phyloP scores from a whole-genome alignment of 192 early-diverging fungal species.

The Mortierella alpina region DNA sequence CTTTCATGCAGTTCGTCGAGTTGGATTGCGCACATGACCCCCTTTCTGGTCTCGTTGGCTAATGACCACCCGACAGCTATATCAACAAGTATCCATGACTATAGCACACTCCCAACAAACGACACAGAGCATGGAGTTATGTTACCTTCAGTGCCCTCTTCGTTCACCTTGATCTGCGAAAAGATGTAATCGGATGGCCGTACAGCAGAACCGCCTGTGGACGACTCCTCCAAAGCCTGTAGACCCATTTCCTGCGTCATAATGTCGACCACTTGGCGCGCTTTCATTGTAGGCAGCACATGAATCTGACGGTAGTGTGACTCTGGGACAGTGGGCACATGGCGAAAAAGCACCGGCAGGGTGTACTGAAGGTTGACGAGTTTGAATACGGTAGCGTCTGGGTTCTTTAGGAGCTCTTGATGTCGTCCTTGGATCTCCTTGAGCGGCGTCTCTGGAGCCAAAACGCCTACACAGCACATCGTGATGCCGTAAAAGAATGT shows the following conservation, averaged over 20 bases:
- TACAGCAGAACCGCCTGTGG: neutral
- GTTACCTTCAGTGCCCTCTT: slow-evolving; percentile 36
- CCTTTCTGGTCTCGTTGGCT: neutral
- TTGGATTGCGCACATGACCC: no score
- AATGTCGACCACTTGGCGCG: slow-evolving; percentile 33
- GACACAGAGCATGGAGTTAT: neutral
- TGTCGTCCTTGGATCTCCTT: slow-evolving; percentile 43
- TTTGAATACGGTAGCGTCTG: slow-evolving; percentile 46
- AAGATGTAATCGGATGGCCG: slow-evolving; percentile 28
- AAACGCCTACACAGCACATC: slow-evolving; percentile 12
- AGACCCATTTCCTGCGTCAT: slow-evolving; percentile 45
- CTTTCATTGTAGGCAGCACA: slow-evolving; percentile 26
- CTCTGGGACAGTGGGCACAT: slow-evolving; percentile 49
- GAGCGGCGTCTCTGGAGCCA: slow-evolving; percentile 27
- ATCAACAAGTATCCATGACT: no score
- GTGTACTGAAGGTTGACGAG: slow-evolving; percentile 38
- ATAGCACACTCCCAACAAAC: neutral
- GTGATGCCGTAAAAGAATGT: no score
- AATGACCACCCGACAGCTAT: no score
- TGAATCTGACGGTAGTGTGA: slow-evolving; percentile 43
- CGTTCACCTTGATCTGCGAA: slow-evolving; percentile 38
- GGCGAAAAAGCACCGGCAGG: slow-evolving; percentile 40
- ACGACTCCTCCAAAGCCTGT: slow-evolving; percentile 13
- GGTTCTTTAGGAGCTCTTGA: slow-evolving; percentile 32
- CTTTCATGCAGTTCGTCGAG: no score